Conservation (phyloP, 139 green algal genomes). For the Parachlorella kessleri region DNA sequence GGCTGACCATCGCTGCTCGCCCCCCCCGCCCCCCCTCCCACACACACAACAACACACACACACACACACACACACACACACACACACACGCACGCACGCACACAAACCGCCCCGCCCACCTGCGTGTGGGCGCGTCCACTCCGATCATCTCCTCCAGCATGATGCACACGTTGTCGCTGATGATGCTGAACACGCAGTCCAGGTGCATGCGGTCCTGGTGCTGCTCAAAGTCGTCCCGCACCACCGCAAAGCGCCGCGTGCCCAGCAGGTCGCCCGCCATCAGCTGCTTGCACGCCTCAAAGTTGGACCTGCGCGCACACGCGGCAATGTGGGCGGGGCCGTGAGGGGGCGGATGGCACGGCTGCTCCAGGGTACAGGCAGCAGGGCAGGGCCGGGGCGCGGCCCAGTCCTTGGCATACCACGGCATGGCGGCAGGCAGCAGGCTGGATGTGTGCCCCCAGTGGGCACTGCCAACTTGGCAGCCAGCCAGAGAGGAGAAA, state of each 20-base stretch:
- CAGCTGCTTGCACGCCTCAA: constrained; percentile 83
- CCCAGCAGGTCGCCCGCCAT: constrained; percentile 91
- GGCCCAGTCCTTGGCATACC: no score
- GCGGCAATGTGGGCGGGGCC: no score
- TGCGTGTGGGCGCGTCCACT: constrained; percentile 59
- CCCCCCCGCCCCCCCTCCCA: background rate
- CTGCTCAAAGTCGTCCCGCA: constrained; percentile 91
- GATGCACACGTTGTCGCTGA: constrained; percentile 82
- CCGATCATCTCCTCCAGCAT: constrained; percentile 94
- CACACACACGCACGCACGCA: background rate
- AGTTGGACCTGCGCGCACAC: constrained; percentile 79
- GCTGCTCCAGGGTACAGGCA: no score
- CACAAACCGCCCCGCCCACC: constrained; percentile 64
- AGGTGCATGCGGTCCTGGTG: constrained; percentile 97
- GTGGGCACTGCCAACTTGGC: no score
- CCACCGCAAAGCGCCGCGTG: constrained; percentile 80
- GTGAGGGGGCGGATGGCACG: no score
- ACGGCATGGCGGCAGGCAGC: no score
- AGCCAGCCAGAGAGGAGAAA: no score
- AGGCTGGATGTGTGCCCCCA: no score
- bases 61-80: no score
- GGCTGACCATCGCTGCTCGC: background rate
- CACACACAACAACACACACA: background rate
- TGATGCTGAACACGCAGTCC: constrained; percentile 93
- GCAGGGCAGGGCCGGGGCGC: no score